Evolutionary conservation across 768 basidiomycete species (phyloP).

Genomic region (Lepiota subincarnata): DNA sequence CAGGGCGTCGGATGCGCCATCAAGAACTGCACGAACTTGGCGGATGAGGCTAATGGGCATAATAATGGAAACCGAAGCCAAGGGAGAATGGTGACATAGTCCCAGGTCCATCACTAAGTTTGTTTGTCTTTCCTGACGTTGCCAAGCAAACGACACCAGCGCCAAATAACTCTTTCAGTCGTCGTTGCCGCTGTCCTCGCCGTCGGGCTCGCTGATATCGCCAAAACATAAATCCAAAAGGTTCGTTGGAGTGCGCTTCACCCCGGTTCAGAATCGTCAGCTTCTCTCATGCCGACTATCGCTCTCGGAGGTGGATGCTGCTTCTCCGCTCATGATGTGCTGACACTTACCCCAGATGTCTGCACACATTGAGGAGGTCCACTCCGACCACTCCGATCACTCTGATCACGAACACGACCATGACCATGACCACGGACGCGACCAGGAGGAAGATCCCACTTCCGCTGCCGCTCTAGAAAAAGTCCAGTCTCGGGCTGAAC

Average conservation of each 20-base stretch:
- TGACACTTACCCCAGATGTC: conserved; percentile 54
- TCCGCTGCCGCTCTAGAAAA: conserved; percentile 85
- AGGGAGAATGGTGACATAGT: conserved; percentile 11
- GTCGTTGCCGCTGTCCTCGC: conserved; percentile 23
- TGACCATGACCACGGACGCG: conserved; percentile 56
- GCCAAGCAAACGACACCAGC: conserved; percentile 27
- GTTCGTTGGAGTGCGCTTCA: conserved; percentile 9
- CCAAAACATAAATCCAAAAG: conserved; percentile 10
- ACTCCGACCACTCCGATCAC: conserved; percentile 76
- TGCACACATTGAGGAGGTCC: conserved; percentile 79
- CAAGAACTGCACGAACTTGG: conserved; percentile 57
- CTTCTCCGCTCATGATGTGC: conserved; percentile 24
- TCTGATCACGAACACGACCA: conserved; percentile 49
- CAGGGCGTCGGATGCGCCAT: conserved; percentile 46
- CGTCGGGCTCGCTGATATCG: conserved; percentile 36
- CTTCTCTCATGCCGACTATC: background rate
- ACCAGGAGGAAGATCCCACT: conserved; percentile 77
- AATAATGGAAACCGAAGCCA: conserved; percentile 19
- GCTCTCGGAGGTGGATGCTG: conserved; percentile 30
- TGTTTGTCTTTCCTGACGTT: conserved; percentile 16
- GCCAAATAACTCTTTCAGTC: conserved; percentile 22
- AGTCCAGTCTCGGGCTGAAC: conserved; percentile 90
- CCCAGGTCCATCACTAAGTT: conserved; percentile 3
- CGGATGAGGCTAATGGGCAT: conserved; percentile 37
- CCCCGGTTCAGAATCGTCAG: conserved; percentile 5